phyloP scores from a whole-genome alignment of 768 basidiomycete genomes.

The Termitomyces sp. region DNA sequence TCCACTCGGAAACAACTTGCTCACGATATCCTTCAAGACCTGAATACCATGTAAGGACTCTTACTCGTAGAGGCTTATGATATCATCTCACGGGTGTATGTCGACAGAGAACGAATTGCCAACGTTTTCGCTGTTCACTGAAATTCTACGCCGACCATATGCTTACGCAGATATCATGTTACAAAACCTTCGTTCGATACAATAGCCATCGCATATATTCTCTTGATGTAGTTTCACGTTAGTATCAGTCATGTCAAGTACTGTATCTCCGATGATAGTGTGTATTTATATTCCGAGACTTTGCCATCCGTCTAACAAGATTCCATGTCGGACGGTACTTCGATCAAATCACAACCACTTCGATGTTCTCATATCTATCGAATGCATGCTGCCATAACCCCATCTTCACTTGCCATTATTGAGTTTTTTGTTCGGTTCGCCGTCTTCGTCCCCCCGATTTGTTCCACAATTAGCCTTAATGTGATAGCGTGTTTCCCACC shows the following conservation, averaged over 20 bases:
- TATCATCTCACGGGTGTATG: neutral
- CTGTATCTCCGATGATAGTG: neutral
- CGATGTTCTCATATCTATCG: constrained; percentile 30
- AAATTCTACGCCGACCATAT: neutral
- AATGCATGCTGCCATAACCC: constrained; percentile 42
- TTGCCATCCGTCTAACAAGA: neutral
- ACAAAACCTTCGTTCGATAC: neutral
- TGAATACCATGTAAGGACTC: constrained; percentile 22
- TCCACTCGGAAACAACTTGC: constrained; percentile 10
- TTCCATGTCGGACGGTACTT: neutral
- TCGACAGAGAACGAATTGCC: constrained; percentile 26
- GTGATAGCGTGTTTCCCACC: constrained; percentile 30
- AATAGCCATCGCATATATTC: constrained; percentile 3
- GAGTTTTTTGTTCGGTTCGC: constrained; percentile 25
- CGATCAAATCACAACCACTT: constrained; percentile 25
- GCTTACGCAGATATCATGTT: neutral
- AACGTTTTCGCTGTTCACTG: constrained; percentile 22
- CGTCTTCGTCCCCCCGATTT: constrained; percentile 32
- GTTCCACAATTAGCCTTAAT: constrained; percentile 36
- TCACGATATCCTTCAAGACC: constrained; percentile 25
- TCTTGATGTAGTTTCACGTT: constrained; percentile 2
- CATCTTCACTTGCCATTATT: constrained; percentile 34
- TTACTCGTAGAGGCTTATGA: neutral
- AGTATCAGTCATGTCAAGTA: neutral
- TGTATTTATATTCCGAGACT: neutral